Evolutionary conservation across 495 filamentous ascomycete genomes (phyloP), one percentile per base, ranked within the genome.

Genomic region (Podospora bellae-mahoneyi): DNA sequence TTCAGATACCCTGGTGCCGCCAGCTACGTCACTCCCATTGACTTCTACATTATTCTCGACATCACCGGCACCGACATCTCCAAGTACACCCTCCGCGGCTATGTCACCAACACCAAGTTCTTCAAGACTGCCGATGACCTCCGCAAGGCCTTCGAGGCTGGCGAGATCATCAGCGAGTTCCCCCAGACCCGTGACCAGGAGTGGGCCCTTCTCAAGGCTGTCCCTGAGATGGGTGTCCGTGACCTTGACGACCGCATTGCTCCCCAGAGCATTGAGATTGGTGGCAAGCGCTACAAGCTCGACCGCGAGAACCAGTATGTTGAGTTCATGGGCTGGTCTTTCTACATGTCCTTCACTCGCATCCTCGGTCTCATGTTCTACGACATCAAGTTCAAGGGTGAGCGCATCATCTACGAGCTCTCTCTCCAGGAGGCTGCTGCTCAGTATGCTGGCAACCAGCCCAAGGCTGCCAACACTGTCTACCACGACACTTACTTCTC

Each of bases 401-500:
- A 86, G 53, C 75, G 83, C 4, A 81, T 87, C 23, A 77, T 88
- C 27, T 86, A 87, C 69, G 84, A 87, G 71, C 75, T 87, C 23
- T 81, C 82, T 4, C 76, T 87, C 55, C 83, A 87, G 69, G 84
- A 88, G 71, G 84, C 84, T 1, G 75, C 84, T 18, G 78, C 84
- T 1, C 84, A 85, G 65, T 87, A 86, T 66, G 85, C 83, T 5
- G 81, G 81, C 0, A 80, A 80, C 69, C 81, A 85, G 68, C 85
- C 85, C 27, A 79, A 80, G 39, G 69, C 78, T 20, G 76, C 78
- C 26, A 73, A 76, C 32, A 83, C 79, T 1, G 70, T 78, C 16
- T 85, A 82, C 69, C 71, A 83, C 63, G 84, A 86, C 68, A 79
- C 74, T 4, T 76, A 78, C 67, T 85, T 79, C 66, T 76, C 78